phyloP scores from a whole-genome alignment of 2,329 filamentous ascomycete genomes.

The Exophiala bonariae region DNA sequence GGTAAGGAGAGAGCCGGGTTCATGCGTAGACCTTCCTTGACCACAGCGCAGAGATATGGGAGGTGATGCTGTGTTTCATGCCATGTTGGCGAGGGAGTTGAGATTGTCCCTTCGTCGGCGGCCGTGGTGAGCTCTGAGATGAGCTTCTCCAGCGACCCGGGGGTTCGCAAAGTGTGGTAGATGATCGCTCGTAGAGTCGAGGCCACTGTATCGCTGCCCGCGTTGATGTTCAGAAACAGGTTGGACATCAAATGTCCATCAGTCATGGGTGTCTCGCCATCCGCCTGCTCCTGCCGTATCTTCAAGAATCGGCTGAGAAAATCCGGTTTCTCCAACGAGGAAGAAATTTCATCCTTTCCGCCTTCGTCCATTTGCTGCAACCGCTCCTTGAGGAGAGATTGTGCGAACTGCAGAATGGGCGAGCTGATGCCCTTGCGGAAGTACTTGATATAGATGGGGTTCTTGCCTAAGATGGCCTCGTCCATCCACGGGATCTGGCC shows the following conservation, averaged over 20 bases:
- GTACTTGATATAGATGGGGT: constrained; percentile 29
- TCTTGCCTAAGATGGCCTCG: constrained; percentile 34
- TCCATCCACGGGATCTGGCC: constrained; percentile 40
- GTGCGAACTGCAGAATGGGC: constrained; percentile 24
- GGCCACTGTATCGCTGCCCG: constrained; percentile 77
- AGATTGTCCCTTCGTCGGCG: constrained; percentile 24
- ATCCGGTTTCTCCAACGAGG: constrained; percentile 19
- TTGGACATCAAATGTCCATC: constrained; percentile 23
- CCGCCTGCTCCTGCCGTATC: constrained; percentile 19
- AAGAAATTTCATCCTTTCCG: constrained; percentile 10
- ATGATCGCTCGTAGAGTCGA: constrained; percentile 72
- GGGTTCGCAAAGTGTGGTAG: constrained; percentile 70
- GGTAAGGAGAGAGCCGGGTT: constrained; percentile 37
- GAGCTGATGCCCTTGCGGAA: constrained; percentile 25
- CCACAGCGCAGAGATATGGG: constrained; percentile 34
- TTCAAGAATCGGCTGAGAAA: constrained; percentile 29
- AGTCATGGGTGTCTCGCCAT: constrained; percentile 18
- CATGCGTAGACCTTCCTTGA: constrained; percentile 40
- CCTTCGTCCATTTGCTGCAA: constrained; percentile 14
- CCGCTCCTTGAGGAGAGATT: constrained; percentile 21
- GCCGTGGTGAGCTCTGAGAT: constrained; percentile 31
- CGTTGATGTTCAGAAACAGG: constrained; percentile 40
- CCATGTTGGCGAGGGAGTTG: constrained; percentile 31
- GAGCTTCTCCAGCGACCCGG: constrained; percentile 34
- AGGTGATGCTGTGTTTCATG: constrained; percentile 31